Evolutionary conservation across 1,139 yeast species (phyloP).

Genomic region (Yamadazyma epiphylla): DNA sequence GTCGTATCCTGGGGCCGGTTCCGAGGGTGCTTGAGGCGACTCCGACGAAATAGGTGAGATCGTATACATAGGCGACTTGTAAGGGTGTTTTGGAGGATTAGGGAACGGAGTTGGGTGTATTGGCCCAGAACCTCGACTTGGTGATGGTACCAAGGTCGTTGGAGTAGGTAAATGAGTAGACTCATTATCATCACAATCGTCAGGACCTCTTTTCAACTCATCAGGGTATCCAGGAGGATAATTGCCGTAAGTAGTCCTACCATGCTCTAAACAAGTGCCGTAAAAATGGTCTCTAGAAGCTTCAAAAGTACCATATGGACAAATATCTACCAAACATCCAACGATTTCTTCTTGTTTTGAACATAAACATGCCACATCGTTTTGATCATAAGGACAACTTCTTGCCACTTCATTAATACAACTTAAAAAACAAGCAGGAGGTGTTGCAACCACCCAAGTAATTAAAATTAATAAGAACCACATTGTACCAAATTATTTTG

Average conservation of each 20-base stretch:
- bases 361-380: constrained; percentile 42
- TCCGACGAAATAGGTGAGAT: not conserved
- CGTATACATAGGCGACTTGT: too few relatives aligned
- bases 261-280: constrained; percentile 51
- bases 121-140: not conserved
- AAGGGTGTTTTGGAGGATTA: too few relatives aligned
- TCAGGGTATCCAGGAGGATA: constrained; percentile 10
- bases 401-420: constrained; percentile 40
- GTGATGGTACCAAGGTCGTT: not conserved
- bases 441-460: constrained; percentile 27
- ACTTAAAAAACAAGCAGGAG: constrained; percentile 52
- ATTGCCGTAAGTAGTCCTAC: constrained; percentile 12
- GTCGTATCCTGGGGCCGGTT: constrained; percentile 10
- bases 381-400: constrained; percentile 25
- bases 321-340: constrained; percentile 44
- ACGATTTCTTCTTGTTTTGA: constrained; percentile 30
- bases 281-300: constrained; percentile 52
- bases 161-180: not conserved
- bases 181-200: constrained; percentile 1
- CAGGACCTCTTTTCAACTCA: not conserved
- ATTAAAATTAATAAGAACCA: not conserved
- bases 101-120: too few relatives aligned
- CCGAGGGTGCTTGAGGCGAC: not conserved
- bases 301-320: constrained; percentile 46
- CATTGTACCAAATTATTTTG: too few relatives aligned